A percentile compares a stretch with the other conserved stretches of the same genome.
Conservation (phyloP, 1,284 basidiomycete genomes). For the Moesziomyces aphidis region DNA sequence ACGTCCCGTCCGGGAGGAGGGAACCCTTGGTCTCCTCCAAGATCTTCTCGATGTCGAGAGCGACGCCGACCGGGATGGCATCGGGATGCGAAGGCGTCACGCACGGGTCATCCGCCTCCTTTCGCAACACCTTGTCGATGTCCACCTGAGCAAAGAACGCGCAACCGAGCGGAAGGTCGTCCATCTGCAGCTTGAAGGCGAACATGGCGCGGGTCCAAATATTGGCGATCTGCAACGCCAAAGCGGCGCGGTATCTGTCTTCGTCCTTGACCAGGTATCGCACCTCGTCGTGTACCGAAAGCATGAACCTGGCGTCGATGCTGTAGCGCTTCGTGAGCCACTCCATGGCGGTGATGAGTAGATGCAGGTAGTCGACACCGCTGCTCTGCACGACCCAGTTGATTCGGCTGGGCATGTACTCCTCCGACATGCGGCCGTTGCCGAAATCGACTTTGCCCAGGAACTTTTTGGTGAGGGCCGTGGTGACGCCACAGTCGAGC, state of each 20-base stretch:
- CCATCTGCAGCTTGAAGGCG: constrained; percentile 92
- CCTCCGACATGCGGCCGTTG: constrained; percentile 75
- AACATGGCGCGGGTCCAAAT: constrained; percentile 94
- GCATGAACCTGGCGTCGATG: constrained; percentile 91
- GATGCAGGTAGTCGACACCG: constrained; percentile 96
- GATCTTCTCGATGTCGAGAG: constrained; percentile 78
- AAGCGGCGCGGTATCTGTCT: constrained; percentile 85
- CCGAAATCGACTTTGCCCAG: constrained; percentile 72
- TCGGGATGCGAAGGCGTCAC: constrained; percentile 90
- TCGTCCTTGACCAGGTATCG: constrained; percentile 90
- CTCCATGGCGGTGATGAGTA: constrained; percentile 95
- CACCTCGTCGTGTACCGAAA: constrained; percentile 97
- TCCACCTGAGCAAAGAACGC: constrained; percentile 98
- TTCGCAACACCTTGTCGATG: constrained; percentile 88
- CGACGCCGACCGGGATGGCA: constrained; percentile 86
- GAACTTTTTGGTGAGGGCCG: constrained; percentile 88
- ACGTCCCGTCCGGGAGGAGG: constrained; percentile 37
- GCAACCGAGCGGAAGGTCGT: constrained; percentile 85
- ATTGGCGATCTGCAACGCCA: constrained; percentile 96
- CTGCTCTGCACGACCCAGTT: constrained; percentile 99
- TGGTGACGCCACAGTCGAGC: constrained; percentile 91
- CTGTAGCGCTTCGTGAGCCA: constrained; percentile 83
- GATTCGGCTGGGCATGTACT: constrained; percentile 95
- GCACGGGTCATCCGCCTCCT: constrained; percentile 96
- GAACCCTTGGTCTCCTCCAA: constrained; percentile 71